Conservation (phyloP, 768 basidiomycete genomes). For the Psilocybe subaeruginosa region DNA sequence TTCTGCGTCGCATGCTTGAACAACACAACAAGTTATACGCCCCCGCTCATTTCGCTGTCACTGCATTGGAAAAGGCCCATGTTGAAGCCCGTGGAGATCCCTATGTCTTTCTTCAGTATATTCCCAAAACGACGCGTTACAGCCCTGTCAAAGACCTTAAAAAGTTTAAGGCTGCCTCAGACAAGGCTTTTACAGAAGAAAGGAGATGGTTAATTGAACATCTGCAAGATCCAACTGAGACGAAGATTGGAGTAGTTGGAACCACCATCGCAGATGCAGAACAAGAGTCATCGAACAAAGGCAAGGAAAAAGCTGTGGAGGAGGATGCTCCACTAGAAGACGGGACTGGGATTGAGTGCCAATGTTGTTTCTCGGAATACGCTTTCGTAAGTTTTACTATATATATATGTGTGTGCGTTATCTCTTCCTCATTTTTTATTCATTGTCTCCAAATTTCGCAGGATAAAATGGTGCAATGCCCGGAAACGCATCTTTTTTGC, state of each 20-base stretch:
- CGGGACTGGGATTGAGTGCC: conserved; percentile 78
- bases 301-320: conserved; percentile 32
- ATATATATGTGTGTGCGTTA: neutral
- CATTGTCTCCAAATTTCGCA: conserved; percentile 30
- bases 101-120: conserved; percentile 33
- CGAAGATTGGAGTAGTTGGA: conserved; percentile 6
- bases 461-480: conserved; percentile 88
- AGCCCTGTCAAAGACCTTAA: conserved; percentile 41
- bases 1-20: conserved; percentile 49
- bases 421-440: neutral
- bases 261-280: conserved; percentile 1
- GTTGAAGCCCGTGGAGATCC: neutral
- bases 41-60: conserved; percentile 61
- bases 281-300: conserved; percentile 12
- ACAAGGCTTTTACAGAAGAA: conserved; percentile 51
- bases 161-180: conserved; percentile 29
- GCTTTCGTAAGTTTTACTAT: conserved; percentile 56
- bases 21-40: conserved; percentile 57
- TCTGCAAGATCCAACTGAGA: conserved; percentile 14
- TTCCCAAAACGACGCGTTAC: conserved; percentile 34
- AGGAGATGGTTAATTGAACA: conserved; percentile 49
- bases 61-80: conserved; percentile 32
- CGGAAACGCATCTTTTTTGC: conserved; percentile 90
- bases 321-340: conserved; percentile 46
- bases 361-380: conserved; percentile 81